These are phyloP conservation scores for Gastrolobium villosum DNA, from an alignment of 306 rosid genomes.

Conservation along the genomic window DNA sequence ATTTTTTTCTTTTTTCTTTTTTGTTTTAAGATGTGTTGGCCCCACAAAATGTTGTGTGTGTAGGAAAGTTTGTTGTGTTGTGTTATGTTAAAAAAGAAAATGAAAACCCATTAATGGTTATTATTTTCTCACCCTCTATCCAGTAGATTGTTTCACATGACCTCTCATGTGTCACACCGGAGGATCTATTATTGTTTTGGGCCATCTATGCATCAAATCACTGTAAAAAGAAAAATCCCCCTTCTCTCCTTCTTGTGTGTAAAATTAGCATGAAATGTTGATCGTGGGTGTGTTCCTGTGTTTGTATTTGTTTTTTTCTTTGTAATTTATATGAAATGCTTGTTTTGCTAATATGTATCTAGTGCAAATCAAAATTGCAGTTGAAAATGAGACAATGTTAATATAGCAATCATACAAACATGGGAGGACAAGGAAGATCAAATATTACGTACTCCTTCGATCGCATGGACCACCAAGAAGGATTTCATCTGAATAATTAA, in stretches of 20 bases:
- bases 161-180: too few species aligned
- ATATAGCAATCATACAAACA: constrained; percentile 33
- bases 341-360: background rate
- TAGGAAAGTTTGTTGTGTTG: too few species aligned
- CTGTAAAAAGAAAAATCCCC: background rate
- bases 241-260: background rate
- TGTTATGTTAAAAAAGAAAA: too few species aligned
- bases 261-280: background rate
- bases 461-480: constrained; percentile 27
- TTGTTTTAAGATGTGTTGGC: too few species aligned
- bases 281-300: background rate
- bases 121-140: too few species aligned
- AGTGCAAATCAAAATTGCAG: background rate
- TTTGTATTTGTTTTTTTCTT: background rate
- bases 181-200: background rate
- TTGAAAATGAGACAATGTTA: background rate
- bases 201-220: background rate
- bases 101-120: too few species aligned
- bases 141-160: too few species aligned
- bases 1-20: too few species aligned
- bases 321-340: background rate
- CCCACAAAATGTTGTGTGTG: too few species aligned
- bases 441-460: background rate
- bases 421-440: constrained; percentile 18
- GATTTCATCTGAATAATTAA: background rate